phyloP scores from a whole-genome alignment of 2,329 filamentous ascomycete species.

The Aspergillus hortae region DNA sequence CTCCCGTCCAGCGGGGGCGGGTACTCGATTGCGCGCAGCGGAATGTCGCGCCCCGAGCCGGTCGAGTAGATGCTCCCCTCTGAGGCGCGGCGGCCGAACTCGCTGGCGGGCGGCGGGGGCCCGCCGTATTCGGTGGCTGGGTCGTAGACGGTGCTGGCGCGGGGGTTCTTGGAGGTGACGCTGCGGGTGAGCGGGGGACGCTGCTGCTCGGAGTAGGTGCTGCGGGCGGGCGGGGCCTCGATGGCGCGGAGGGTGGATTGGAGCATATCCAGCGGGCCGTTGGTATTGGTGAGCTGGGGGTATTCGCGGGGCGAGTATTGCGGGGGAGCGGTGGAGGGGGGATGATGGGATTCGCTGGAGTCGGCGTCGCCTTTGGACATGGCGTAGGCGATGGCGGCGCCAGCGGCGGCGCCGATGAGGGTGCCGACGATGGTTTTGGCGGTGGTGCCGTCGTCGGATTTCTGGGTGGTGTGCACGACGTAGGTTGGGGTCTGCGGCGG shows the following conservation, averaged over 20 bases:
- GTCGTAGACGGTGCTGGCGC: conserved; percentile 41
- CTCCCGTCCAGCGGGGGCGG: conserved; percentile 26
- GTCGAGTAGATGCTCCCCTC: conserved; percentile 36
- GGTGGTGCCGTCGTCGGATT: conserved; percentile 37
- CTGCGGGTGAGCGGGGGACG: conserved; percentile 32
- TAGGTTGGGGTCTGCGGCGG: conserved; percentile 15
- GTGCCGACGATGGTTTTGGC: conserved; percentile 69
- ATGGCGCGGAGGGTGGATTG: conserved; percentile 29
- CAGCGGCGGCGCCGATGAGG: conserved; percentile 73
- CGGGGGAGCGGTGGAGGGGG: conserved; percentile 15
- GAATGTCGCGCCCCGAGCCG: conserved; percentile 21
- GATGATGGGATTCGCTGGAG: conserved; percentile 12
- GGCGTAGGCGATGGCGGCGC: conserved; percentile 71
- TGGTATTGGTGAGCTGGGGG: conserved; percentile 15
- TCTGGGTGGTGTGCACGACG: conserved; percentile 24
- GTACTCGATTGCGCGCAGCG: conserved; percentile 41
- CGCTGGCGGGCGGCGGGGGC: conserved; percentile 23
- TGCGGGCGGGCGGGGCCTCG: conserved; percentile 26
- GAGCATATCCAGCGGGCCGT: conserved; percentile 16
- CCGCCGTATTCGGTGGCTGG: conserved; percentile 29
- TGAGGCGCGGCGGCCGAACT: conserved; percentile 32
- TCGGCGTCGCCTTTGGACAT: conserved; percentile 59
- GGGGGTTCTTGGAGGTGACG: conserved; percentile 37
- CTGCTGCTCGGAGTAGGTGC: conserved; percentile 24
- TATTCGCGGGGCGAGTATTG: conserved; percentile 24